These are phyloP conservation scores for Aspergillus panamensis DNA, from an alignment of 495 filamentous ascomycete genomes.

Conservation along the genomic window DNA sequence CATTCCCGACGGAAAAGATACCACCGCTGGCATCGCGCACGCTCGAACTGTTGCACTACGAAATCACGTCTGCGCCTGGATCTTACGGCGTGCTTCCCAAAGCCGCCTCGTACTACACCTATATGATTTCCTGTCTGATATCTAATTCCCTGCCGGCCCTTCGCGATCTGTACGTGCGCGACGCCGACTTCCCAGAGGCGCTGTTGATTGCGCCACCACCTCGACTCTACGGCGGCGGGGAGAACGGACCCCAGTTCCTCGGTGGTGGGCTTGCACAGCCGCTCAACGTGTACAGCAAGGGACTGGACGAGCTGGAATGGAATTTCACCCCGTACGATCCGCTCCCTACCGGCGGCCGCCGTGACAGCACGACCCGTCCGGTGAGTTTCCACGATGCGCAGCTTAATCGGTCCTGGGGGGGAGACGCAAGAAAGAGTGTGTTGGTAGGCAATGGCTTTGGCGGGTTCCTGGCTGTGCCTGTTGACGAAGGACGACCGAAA, in stretches of 20 bases:
- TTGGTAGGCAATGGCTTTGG: constrained; percentile 76
- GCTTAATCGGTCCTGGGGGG: constrained; percentile 57
- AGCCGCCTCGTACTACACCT: constrained; percentile 72
- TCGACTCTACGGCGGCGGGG: constrained; percentile 32
- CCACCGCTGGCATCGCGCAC: constrained; percentile 63
- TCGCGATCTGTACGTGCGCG: constrained; percentile 75
- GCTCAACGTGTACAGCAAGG: constrained; percentile 82
- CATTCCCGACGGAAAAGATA: constrained; percentile 58
- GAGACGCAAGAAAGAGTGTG: constrained; percentile 56
- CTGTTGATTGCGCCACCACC: constrained; percentile 65
- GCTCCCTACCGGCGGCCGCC: constrained; percentile 30
- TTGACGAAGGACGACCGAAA: constrained; percentile 42
- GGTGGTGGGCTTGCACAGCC: constrained; percentile 54
- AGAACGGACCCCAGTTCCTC: constrained; percentile 31
- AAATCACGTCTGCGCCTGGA: constrained; percentile 61
- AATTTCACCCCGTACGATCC: constrained; percentile 64
- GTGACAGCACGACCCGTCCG: constrained; percentile 46
- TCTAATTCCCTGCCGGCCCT: constrained; percentile 70
- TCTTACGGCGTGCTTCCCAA: constrained; percentile 55
- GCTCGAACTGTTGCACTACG: constrained; percentile 71
- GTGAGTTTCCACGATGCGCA: constrained; percentile 52
- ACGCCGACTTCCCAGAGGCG: constrained; percentile 70
- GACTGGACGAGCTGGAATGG: constrained; percentile 82
- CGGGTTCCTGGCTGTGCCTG: constrained; percentile 77
- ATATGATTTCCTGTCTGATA: constrained; percentile 78